These are phyloP conservation scores for Arachis stenosperma DNA, from an alignment of 306 rosid genomes.

Conservation along the genomic window DNA sequence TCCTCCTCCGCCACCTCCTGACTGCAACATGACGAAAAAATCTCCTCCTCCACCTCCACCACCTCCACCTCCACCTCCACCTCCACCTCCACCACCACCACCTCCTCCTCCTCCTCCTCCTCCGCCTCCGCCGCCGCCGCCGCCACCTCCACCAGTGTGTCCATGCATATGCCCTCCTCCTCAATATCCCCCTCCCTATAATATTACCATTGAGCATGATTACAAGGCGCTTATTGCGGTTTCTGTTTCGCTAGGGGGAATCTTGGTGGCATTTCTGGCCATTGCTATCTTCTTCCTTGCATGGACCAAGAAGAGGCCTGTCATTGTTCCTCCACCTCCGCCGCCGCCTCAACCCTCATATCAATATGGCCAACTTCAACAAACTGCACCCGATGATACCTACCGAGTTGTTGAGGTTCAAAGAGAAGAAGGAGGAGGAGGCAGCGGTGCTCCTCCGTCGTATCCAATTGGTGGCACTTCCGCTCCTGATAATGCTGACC, in stretches of 20 bases:
- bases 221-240: slow-evolving; percentile 57
- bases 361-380: not conserved
- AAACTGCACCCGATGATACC: not conserved
- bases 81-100: not conserved
- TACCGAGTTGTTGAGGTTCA: slow-evolving; percentile 12
- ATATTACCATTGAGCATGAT: not conserved
- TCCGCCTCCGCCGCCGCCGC: not conserved
- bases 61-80: too few species aligned
- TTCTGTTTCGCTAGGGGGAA: slow-evolving; percentile 56
- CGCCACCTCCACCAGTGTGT: not conserved
- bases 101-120: not conserved
- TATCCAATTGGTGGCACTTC: not conserved
- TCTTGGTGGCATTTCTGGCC: slow-evolving; percentile 54
- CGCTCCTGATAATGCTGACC: not conserved
- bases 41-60: slow-evolving; percentile 23
- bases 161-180: not conserved
- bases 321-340: slow-evolving; percentile 50
- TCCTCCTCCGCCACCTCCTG: slow-evolving; percentile 37
- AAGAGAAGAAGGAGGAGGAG: not conserved
- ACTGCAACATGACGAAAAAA: slow-evolving; percentile 16
- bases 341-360: slow-evolving; percentile 24
- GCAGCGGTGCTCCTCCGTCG: not conserved
- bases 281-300: slow-evolving; percentile 55
- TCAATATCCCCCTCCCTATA: not conserved
- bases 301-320: slow-evolving; percentile 50